A percentile compares a stretch with the other conserved stretches of the same genome.
phyloP scores from a whole-genome alignment of 2,329 filamentous ascomycete genomes.

The Aspergillus oerlinghausenensis region DNA sequence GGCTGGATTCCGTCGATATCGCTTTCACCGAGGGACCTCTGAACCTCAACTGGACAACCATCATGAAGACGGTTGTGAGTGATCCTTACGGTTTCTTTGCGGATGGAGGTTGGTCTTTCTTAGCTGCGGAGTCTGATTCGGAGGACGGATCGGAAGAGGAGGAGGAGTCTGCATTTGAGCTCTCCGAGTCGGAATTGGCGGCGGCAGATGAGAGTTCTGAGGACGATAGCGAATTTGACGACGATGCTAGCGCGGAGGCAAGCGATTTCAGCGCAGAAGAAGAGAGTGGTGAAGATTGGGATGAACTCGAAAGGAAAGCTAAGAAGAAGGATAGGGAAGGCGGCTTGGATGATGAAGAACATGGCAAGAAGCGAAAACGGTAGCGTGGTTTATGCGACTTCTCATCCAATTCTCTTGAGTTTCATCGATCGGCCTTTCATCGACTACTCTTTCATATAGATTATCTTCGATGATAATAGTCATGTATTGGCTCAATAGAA shows the following conservation, averaged over 20 bases:
- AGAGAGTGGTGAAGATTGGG: slow-evolving; percentile 85
- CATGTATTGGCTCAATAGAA: neutral
- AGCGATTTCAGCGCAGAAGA: slow-evolving; percentile 60
- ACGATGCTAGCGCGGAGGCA: slow-evolving; percentile 76
- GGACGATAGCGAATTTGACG: slow-evolving; percentile 89
- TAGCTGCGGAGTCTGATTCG: slow-evolving; percentile 81
- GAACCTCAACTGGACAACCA: slow-evolving; percentile 97
- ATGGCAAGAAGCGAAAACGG: slow-evolving; percentile 71
- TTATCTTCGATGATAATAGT: neutral
- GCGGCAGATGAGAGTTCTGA: slow-evolving; percentile 72
- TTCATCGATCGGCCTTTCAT: neutral
- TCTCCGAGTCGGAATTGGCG: slow-evolving; percentile 75
- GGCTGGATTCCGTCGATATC: slow-evolving; percentile 93
- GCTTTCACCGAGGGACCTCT: slow-evolving; percentile 90
- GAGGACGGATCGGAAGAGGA: slow-evolving; percentile 73
- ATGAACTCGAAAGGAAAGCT: slow-evolving; percentile 86
- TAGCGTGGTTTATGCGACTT: slow-evolving; percentile 26
- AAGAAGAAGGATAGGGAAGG: slow-evolving; percentile 58
- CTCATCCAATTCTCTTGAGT: neutral
- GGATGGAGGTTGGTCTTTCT: slow-evolving; percentile 92
- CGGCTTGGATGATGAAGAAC: slow-evolving; percentile 51
- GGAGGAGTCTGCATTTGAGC: slow-evolving; percentile 88
- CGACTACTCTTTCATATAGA: neutral
- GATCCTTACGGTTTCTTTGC: slow-evolving; percentile 94
- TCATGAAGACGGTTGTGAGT: slow-evolving; percentile 97